A percentile compares a stretch with the other conserved stretches of the same genome.
Conservation (phyloP, 73 alveolate species). For the Paraurostyla sp. region DNA sequence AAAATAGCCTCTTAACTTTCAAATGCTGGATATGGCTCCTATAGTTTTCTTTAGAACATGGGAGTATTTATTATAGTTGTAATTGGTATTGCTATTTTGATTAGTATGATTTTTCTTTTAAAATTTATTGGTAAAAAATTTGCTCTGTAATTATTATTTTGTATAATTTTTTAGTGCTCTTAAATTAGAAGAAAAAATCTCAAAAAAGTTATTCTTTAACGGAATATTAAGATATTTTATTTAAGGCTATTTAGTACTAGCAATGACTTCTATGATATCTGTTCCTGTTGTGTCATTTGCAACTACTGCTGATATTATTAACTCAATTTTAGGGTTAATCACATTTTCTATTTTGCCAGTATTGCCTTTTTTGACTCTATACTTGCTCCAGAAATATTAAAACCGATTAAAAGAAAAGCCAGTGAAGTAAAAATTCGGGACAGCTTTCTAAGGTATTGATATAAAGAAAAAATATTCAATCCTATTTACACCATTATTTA, state of each 20-base stretch:
- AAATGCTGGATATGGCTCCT: constrained; percentile 37
- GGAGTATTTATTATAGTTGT: constrained; percentile 19
- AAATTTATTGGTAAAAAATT: not conserved
- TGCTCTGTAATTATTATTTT: too few relatives aligned
- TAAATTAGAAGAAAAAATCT: not conserved
- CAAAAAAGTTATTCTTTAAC: constrained; percentile 7
- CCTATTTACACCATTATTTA: not conserved
- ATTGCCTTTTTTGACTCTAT: not conserved
- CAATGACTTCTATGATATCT: not conserved
- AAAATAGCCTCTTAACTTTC: not conserved
- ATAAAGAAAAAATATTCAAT: not conserved
- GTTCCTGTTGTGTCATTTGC: not conserved
- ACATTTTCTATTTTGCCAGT: not conserved
- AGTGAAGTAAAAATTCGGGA: not conserved
- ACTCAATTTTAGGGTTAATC: not conserved
- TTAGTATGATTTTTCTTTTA: not conserved
- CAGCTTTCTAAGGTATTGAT: not conserved
- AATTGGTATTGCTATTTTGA: not conserved
- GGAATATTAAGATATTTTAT: not conserved
- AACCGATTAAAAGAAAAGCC: not conserved
- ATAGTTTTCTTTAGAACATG: not conserved
- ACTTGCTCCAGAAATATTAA: not conserved
- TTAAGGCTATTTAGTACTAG: not conserved
- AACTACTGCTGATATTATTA: not conserved
- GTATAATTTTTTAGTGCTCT: too few relatives aligned